Evolutionary conservation across 805 yeast genomes (phyloP).

Genomic region (Pichia membranifaciens): DNA sequence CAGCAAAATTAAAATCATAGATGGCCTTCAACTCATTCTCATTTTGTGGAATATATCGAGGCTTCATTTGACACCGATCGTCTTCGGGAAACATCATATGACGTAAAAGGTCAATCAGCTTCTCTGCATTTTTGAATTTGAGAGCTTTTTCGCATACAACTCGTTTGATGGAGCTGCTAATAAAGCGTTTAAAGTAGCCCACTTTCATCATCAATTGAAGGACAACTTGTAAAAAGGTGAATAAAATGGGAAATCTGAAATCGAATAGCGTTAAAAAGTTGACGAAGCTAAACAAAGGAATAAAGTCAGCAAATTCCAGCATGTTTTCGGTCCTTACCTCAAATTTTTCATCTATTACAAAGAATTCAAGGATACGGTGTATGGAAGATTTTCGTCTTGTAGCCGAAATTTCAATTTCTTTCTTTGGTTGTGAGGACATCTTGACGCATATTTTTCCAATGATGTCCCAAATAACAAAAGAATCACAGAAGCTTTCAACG

Average conservation of each 20-base stretch:
- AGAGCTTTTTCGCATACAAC: slow-evolving; percentile 21
- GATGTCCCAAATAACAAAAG: slow-evolving; percentile 47
- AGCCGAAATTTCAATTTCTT: background rate
- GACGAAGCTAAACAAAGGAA: slow-evolving; percentile 7
- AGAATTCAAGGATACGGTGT: background rate
- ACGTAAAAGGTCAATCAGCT: slow-evolving; percentile 18
- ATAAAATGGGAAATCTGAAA: slow-evolving; percentile 8
- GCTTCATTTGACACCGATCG: slow-evolving; percentile 22
- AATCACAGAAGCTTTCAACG: slow-evolving; percentile 41
- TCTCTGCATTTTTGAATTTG: slow-evolving; percentile 15
- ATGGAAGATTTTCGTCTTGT: background rate
- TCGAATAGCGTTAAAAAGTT: slow-evolving; percentile 1
- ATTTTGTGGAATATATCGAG: slow-evolving; percentile 28
- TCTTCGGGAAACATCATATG: slow-evolving; percentile 28
- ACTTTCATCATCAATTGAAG: slow-evolving; percentile 2
- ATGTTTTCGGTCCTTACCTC: background rate
- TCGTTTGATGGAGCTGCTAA: slow-evolving; percentile 25
- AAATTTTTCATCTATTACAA: slow-evolving; percentile 1
- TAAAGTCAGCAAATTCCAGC: slow-evolving; percentile 9
- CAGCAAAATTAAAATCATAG: slow-evolving; percentile 12
- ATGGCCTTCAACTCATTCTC: slow-evolving; percentile 21
- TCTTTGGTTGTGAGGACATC: background rate
- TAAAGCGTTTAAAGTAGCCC: slow-evolving; percentile 1
- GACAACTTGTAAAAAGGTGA: slow-evolving; percentile 5
- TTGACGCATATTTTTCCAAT: slow-evolving; percentile 22